A percentile compares a stretch with the other conserved stretches of the same genome.
Conservation (phyloP, 2,329 filamentous ascomycete genomes). For the Xylariaceae sp. region DNA sequence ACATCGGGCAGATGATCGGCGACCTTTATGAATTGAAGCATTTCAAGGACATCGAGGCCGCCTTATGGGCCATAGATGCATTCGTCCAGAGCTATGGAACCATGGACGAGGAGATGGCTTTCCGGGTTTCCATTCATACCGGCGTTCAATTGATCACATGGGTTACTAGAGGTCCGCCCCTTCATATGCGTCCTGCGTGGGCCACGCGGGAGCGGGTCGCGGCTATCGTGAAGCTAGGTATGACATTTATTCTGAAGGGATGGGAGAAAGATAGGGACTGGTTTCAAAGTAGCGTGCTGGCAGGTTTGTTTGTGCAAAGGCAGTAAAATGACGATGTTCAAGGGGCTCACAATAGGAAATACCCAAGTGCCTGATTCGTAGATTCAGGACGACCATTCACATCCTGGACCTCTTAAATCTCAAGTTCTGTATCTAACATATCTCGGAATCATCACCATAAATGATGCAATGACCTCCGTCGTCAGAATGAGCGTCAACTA, state of each 20-base stretch:
- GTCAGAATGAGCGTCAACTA: no score
- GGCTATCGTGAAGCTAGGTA: conserved; percentile 1
- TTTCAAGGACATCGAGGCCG: conserved; percentile 38
- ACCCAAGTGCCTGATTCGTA: no score
- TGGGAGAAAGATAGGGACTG: conserved; percentile 2
- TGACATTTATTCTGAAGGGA: not conserved
- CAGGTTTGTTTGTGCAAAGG: not conserved
- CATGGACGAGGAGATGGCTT: conserved; percentile 42
- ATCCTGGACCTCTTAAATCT: no score
- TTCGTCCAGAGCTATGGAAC: conserved; percentile 41
- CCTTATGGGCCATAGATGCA: conserved; percentile 39
- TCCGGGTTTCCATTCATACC: conserved; percentile 43
- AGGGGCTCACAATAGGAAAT: no score
- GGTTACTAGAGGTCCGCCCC: conserved; percentile 1
- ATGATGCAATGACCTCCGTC: no score
- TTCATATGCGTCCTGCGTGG: not conserved
- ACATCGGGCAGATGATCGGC: conserved; percentile 46
- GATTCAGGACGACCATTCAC: no score
- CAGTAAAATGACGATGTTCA: no score
- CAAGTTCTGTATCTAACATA: no score
- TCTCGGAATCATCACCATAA: no score
- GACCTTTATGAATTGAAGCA: conserved; percentile 45
- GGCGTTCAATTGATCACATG: conserved; percentile 42
- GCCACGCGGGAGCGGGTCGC: not conserved
- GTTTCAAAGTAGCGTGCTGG: conserved; percentile 1